Evolutionary conservation across 2,329 filamentous ascomycete species (phyloP), one percentile per base, ranked within the genome.

Genomic region (Diaporthe sp.): DNA sequence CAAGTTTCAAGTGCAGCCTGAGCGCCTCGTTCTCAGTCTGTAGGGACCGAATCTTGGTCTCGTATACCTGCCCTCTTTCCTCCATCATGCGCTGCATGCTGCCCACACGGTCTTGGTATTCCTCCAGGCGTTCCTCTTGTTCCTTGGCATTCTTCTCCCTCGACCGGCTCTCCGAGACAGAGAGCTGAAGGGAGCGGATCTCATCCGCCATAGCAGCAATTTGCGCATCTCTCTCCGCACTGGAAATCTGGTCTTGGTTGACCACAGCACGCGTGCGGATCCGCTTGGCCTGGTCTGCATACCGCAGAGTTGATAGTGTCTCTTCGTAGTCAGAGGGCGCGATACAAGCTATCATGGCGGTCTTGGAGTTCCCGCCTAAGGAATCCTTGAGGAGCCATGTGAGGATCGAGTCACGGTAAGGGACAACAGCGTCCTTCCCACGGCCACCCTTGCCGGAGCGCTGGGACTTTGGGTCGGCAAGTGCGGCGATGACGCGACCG

Each of bases 301-400:
- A 99, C 50, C 97, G 94, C 17, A 99, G 91, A 1, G 97, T 99
- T 3, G 95, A 98, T 1, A 99, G 89, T 0, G 97, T 99, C 83
- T 99, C 97, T 73, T 99, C 97, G 81, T 99, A 98, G 85, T 99
- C 97, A 0, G 94, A 93, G 0, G 97, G 97, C 7, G 95, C 93
- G 78, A 99, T 98, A 82, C 97, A 98, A 12, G 97, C 97, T 79
- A 99, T 98, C 97, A 99, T 99, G 76, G 97, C 97, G 13, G 97
- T 99, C 85, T 98, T 99, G 81, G 93, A 96, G 88, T 99, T 99
- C 72, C 97, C 97, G 17, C 97, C 97, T 0, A 99, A 88, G 1
- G 94, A 97, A 83, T 99, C 97, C 82, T 98, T 98, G 77, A 99
- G 89, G 5, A 99, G 89, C 96, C 96, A 93, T 0, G 91, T 93